Evolutionary conservation across 495 filamentous ascomycete species (phyloP).

Genomic region (Daldinia caldariorum): DNA sequence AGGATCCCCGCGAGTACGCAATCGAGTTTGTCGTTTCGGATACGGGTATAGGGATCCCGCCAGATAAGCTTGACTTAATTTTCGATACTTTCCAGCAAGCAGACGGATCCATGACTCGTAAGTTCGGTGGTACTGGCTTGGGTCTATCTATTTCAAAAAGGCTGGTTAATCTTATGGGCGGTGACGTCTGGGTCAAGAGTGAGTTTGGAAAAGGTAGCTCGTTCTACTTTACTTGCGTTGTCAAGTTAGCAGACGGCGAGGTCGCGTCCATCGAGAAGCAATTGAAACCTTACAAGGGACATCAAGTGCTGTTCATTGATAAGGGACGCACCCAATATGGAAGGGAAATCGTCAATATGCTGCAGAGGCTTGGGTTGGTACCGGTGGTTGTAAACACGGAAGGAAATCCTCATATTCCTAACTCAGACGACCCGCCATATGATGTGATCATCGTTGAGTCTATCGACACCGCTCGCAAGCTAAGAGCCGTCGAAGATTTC

Average conservation of each 20-base stretch:
- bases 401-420: slow-evolving; percentile 62
- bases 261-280: slow-evolving; percentile 82
- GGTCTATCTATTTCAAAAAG: slow-evolving; percentile 97
- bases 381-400: slow-evolving; percentile 83
- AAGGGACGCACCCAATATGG: slow-evolving; percentile 85
- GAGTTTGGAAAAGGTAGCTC: slow-evolving; percentile 92
- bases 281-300: slow-evolving; percentile 87
- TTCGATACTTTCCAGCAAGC: slow-evolving; percentile 99
- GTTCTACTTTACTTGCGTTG: slow-evolving; percentile 97
- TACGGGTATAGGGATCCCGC: slow-evolving; percentile 96
- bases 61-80: slow-evolving; percentile 96
- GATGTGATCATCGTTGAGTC: slow-evolving; percentile 98
- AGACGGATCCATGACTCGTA: slow-evolving; percentile 95
- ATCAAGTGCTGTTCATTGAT: slow-evolving; percentile 96
- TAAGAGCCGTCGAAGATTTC: slow-evolving; percentile 90
- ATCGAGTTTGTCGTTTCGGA: slow-evolving; percentile 98
- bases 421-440: slow-evolving; percentile 71
- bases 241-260: slow-evolving; percentile 85
- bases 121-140: slow-evolving; percentile 96
- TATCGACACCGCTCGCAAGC: slow-evolving; percentile 83
- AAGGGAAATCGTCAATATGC: slow-evolving; percentile 79
- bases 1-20: slow-evolving; percentile 79
- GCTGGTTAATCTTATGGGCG: slow-evolving; percentile 96
- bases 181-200: slow-evolving; percentile 96
- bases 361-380: slow-evolving; percentile 79